Evolutionary conservation across 495 filamentous ascomycete species (phyloP), one percentile per base, ranked within the genome.

Genomic region (Podospora comata): DNA sequence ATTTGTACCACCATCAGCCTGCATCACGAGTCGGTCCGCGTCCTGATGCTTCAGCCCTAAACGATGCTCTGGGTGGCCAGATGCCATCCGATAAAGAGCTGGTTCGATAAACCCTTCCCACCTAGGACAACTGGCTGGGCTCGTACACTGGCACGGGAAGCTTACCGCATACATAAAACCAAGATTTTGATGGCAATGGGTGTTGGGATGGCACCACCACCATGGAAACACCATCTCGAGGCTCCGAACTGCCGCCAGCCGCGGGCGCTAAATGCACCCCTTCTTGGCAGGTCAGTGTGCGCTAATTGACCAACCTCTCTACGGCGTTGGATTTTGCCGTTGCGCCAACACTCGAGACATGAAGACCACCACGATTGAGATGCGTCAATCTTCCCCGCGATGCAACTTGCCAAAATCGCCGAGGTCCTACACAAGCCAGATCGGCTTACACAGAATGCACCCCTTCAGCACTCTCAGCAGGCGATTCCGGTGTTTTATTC

Each of bases 201-300:
- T 9, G 55, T 20, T 4, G 54, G 54, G 55, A 1, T 19, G 23
- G n/a, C 5, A 26, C 55, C 55, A 58, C n/a, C 55, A 58, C 18
- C 23, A 26, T 18, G n/a, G 55, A 19, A 58, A 32, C 59, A 61
- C 20, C 16, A 32, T 6, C 59, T 18, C 32, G 30, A 19, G 61
- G 16, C 32, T 4, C n/a, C 30, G 67, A 69, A 73, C 71, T 71
- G 68, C 68, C 71, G 67, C 71, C 60, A 67, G 67, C 71, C 71
- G 71, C 66, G 54, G 64, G 64, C 39, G 64, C 71, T 69, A 73
- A 56, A n/a, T 60, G 44, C 0, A 20, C 19, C 19, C 19, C 20
- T 60, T 48, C 39, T 39, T 39, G 34, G 34, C 34, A 39, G 11
- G 34, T 39, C 11, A 11, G 34, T 3, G 5, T 11, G 34, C 34